Evolutionary conservation across 495 filamentous ascomycete genomes (phyloP).

Genomic region (Penicillium atrosanguineum): DNA sequence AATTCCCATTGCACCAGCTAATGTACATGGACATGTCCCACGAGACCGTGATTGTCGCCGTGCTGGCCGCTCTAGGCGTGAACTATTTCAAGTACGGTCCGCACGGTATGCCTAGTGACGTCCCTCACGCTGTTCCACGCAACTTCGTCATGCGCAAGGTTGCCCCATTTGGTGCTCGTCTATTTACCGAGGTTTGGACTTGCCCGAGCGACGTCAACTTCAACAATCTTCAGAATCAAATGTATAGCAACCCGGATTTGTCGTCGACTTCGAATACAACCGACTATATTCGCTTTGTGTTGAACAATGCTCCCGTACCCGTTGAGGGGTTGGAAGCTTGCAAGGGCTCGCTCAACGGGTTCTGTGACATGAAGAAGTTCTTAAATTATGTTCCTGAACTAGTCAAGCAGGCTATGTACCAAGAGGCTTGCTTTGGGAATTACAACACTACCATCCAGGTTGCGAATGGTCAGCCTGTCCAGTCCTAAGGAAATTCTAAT

Average conservation of each 20-base stretch:
- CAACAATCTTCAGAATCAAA: slow-evolving; percentile 17
- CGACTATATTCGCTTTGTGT: slow-evolving; percentile 28
- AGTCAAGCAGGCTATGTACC: slow-evolving; percentile 25
- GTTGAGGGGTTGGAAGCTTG: slow-evolving; percentile 25
- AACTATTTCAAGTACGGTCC: slow-evolving; percentile 51
- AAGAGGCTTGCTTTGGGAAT: slow-evolving; percentile 28
- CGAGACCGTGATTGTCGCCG: slow-evolving; percentile 39
- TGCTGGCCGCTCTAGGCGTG: slow-evolving; percentile 50
- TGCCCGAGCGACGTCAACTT: slow-evolving; percentile 22
- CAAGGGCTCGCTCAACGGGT: slow-evolving; percentile 23
- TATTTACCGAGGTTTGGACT: slow-evolving; percentile 58
- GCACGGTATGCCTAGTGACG: slow-evolving; percentile 40
- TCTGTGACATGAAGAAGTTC: slow-evolving; percentile 26
- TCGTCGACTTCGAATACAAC: slow-evolving; percentile 13
- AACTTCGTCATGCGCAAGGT: slow-evolving; percentile 31
- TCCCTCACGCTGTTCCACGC: slow-evolving; percentile 38
- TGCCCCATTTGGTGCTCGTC: slow-evolving; percentile 57
- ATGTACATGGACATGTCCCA: slow-evolving; percentile 48
- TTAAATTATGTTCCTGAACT: slow-evolving; percentile 18
- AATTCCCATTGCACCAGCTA: slow-evolving; percentile 51
- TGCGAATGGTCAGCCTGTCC: slow-evolving; percentile 23
- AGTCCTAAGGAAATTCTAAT: neutral
- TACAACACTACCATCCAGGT: slow-evolving; percentile 25
- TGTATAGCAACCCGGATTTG: slow-evolving; percentile 30
- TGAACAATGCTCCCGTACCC: slow-evolving; percentile 31